Base-by-base conservation (phyloP, 306 rosid species). In the Cicer yamashitae region DNA sequence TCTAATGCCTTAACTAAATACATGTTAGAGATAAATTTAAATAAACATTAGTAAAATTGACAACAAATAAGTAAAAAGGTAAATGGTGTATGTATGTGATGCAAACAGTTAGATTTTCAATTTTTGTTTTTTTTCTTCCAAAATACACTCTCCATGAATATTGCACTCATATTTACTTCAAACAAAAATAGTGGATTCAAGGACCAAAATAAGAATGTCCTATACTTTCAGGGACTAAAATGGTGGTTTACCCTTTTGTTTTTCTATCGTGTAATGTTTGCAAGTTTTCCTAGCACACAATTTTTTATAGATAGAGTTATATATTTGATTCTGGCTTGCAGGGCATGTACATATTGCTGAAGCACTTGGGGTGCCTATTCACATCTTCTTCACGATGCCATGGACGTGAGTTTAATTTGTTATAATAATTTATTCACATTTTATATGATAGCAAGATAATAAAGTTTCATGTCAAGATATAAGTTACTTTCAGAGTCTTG, bases 321-420 rank as follows among this genome's bases (percentile, higher is more conserved):
- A 71, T 82, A 10, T 18, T 59, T 58, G 65, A 70, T 50, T 82
- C 34, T n/a, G 80, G 74, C 40, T 79, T 85, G 88, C 86, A 94
- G 99, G 99, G 71, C 97, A 94, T 73, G 80, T 82, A 44, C 97
- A 94, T 85, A 84, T 94, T 85, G 97, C 99, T 44, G 99, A 94
- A 88, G 89, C 97, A 84, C 93, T 92, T 69, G 89, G 92, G 73
- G 96, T 94, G 74, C 99, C 99, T 59, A 87, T 94, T 76, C 99
- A 94, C 84, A 92, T 94, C 74, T 94, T 91, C 96, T 94, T 94
- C 88, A 94, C 99, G 53, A 94, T 94, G 99, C 99, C 99, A 58
- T 94, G 99, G 99, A 94, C 99, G 99, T 94, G 81, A 89, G 98
- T 89, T 81, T 67, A 37, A 38, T 77, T 45, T 76, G 46, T 76